Conservation (phyloP, 352 stramenopile species). For the Globisporangium parvum region DNA sequence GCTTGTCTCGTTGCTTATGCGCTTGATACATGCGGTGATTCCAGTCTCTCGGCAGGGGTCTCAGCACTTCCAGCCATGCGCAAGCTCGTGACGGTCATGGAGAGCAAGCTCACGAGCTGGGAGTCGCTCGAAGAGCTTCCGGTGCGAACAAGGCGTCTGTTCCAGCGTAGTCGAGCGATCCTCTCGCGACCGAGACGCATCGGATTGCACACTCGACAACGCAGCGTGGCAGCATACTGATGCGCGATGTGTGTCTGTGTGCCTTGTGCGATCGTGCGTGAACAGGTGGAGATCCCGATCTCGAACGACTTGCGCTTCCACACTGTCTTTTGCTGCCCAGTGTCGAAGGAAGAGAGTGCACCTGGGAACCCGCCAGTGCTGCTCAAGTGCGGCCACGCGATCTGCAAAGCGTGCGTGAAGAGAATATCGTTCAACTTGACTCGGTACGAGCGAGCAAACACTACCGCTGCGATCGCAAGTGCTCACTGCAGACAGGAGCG, state of each 20-base stretch:
- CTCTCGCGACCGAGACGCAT: not conserved
- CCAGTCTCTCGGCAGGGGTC: constrained; percentile 64
- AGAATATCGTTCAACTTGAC: constrained; percentile 80
- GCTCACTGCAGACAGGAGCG: no score
- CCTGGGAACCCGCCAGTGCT: constrained; percentile 78
- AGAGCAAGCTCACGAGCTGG: constrained; percentile 75
- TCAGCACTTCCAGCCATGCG: constrained; percentile 66
- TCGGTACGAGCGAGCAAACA: constrained; percentile 25
- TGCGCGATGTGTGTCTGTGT: not conserved
- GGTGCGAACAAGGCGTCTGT: constrained; percentile 16
- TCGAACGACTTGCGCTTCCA: constrained; percentile 81
- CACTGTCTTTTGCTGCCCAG: constrained; percentile 82
- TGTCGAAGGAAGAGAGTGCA: constrained; percentile 86
- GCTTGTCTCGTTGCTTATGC: no score
- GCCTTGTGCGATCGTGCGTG: not conserved
- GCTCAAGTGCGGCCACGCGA: constrained; percentile 83
- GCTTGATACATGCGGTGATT: not conserved
- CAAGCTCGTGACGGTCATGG: constrained; percentile 78
- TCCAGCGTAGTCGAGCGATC: not conserved
- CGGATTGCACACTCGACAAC: not conserved
- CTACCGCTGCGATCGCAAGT: no score
- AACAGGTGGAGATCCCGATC: constrained; percentile 70
- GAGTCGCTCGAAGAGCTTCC: constrained; percentile 63
- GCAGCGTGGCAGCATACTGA: not conserved
- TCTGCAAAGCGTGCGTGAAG: constrained; percentile 77